These are phyloP conservation scores for Pseudocercospora musae DNA, from an alignment of 2,329 filamentous ascomycete genomes.

Conservation along the genomic window DNA sequence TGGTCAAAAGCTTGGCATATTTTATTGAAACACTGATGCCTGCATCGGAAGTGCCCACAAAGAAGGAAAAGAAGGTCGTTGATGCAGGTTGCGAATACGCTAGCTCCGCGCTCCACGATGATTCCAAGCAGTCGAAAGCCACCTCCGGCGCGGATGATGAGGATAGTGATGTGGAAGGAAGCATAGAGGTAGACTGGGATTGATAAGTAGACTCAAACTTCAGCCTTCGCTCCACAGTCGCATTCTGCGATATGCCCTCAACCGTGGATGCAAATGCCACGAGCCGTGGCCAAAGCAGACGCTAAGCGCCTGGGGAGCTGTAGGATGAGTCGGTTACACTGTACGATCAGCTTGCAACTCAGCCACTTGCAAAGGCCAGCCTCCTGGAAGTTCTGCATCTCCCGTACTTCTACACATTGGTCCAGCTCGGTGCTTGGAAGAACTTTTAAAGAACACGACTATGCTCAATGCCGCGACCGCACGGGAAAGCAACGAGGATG, in stretches of 20 bases:
- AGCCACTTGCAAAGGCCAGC: too few relatives aligned
- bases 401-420: too few relatives aligned
- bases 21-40: constrained; percentile 74
- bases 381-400: too few relatives aligned
- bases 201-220: neutral
- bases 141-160: constrained; percentile 2
- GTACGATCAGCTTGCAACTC: too few relatives aligned
- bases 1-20: constrained; percentile 72
- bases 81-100: constrained; percentile 41
- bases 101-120: constrained; percentile 24
- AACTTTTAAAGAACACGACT: too few relatives aligned
- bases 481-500: too few relatives aligned
- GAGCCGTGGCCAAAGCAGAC: neutral
- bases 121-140: neutral
- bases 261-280: neutral
- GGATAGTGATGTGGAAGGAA: constrained; percentile 4
- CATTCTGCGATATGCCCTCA: neutral
- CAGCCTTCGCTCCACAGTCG: neutral
- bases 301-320: neutral
- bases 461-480: too few relatives aligned
- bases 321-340: too few relatives aligned
- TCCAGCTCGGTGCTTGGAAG: too few relatives aligned
- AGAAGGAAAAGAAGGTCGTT: constrained; percentile 52
- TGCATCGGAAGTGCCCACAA: constrained; percentile 56
- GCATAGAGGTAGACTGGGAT: neutral